Percentiles rank a stretch among this genome's conserved stretches.
phyloP scores from a whole-genome alignment of 1,284 basidiomycete species.

The Neonothopanus nambi region DNA sequence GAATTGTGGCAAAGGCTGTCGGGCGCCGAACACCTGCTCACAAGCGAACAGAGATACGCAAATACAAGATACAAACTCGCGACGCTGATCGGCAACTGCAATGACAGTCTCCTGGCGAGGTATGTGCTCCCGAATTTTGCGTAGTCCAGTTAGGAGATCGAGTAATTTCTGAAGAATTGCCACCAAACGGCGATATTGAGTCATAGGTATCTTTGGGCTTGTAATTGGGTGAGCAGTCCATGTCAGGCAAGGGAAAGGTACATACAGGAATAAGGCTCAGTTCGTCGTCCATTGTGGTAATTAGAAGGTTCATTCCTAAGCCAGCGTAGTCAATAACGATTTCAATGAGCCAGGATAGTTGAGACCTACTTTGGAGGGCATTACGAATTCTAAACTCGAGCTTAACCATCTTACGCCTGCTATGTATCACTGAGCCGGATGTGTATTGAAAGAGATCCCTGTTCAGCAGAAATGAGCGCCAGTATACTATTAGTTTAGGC shows the following conservation, averaged over 20 bases:
- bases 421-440: slow-evolving; percentile 23
- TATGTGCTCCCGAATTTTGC: slow-evolving; percentile 50
- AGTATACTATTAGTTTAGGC: background rate
- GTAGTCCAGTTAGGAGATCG: slow-evolving; percentile 47
- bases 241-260: background rate
- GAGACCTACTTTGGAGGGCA: slow-evolving; percentile 33
- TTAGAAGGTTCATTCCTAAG: slow-evolving; percentile 34
- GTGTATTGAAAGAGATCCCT: slow-evolving; percentile 41
- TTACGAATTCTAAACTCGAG: slow-evolving; percentile 46
- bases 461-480: slow-evolving; percentile 5
- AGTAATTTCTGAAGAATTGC: slow-evolving; percentile 42
- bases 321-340: background rate
- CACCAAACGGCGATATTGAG: slow-evolving; percentile 42
- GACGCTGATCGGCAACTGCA: slow-evolving; percentile 42
- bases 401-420: slow-evolving; percentile 39
- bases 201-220: slow-evolving; percentile 46
- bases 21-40: slow-evolving; percentile 49
- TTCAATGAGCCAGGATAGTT: background rate
- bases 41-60: slow-evolving; percentile 50
- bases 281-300: slow-evolving; percentile 49
- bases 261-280: slow-evolving; percentile 51
- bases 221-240: background rate
- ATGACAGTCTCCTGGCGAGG: slow-evolving; percentile 45
- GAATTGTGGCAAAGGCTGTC: slow-evolving; percentile 52
- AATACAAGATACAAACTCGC: slow-evolving; percentile 51